Conservation (phyloP, 1,284 basidiomycete species). For the Moesziomyces aphidis region DNA sequence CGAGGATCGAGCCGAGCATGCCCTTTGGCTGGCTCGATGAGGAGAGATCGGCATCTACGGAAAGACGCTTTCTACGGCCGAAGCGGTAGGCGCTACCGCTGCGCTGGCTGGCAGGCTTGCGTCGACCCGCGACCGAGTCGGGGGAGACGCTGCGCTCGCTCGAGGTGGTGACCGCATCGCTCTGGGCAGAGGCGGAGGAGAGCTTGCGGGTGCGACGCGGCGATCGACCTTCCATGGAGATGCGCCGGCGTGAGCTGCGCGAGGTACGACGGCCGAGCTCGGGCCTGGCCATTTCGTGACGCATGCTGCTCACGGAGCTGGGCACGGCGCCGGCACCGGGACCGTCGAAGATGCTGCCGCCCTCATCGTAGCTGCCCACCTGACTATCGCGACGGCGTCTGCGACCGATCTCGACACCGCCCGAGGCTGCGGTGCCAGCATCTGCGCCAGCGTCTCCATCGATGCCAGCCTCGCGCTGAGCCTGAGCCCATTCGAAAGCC, state of each 20-base stretch:
- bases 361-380: constrained; percentile 64
- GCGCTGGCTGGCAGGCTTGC: constrained; percentile 48
- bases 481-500: constrained; percentile 55
- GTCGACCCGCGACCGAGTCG: constrained; percentile 36
- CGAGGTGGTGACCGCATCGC: constrained; percentile 37
- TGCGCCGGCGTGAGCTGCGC: constrained; percentile 54
- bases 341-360: constrained; percentile 64
- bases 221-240: constrained; percentile 56
- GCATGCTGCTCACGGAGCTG: constrained; percentile 58
- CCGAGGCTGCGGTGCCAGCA: background rate
- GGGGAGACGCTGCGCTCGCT: constrained; percentile 47
- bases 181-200: constrained; percentile 36
- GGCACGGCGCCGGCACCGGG: constrained; percentile 64
- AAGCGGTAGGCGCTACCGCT: constrained; percentile 51
- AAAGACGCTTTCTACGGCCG: constrained; percentile 37
- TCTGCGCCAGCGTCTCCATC: background rate
- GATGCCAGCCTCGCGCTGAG: constrained; percentile 22
- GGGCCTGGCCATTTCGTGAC: constrained; percentile 51
- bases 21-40: constrained; percentile 46
- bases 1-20: constrained; percentile 62
- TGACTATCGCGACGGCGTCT: constrained; percentile 62
- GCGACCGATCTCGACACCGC: constrained; percentile 22
- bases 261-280: constrained; percentile 52
- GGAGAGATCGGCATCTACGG: constrained; percentile 35
- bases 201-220: constrained; percentile 44